Base-by-base conservation (phyloP, 495 filamentous ascomycete species). In the Aspergillus conjunctus region DNA sequence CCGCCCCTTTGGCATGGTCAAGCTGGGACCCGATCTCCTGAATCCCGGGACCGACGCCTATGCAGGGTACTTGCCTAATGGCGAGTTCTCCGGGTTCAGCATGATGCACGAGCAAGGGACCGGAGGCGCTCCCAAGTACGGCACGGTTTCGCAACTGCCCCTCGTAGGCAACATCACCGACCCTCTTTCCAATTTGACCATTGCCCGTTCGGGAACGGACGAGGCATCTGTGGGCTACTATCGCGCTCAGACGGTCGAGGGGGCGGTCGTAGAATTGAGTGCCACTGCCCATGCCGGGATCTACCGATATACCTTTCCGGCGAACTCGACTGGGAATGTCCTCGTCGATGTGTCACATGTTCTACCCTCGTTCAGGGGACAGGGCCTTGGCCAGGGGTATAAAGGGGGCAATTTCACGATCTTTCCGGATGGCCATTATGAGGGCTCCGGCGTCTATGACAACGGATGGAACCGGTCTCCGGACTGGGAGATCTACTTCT, bases 71-170 rank as follows among this genome's bases (percentile, higher is more conserved):
- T 73, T 82, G 18, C 66, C 85, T 4, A 67, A 60, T 4, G 87
- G 87, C 7, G 79, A 81, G 14, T 82, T 91, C 63, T 85, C 81
- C 8, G 88, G 85, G 9, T 90, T 91, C 70, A 87, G 83, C 44
- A 76, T 90, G 78, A 86, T 89, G 79, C 88, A 91, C 65, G 88
- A 91, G 68, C 85, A 83, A 52, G 88, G 88, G 4, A 92, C 86
- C 9, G 89, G 89, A 2, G 88, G 88, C 12, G 87, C 87, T 3
- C 87, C 88, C 1, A 91, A 90, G 71, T 91, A 91, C 59, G 88
- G 88, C 0, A 85, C 73, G 2, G 85, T 91, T 17, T 77, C 83
- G 5, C 88, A 91, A 63, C 77, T 90, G 68, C 87, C 88, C 1
- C 71, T 86, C 2, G 57, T 81, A 0, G 81, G 83, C 2, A 72